These are phyloP conservation scores for Oryza rufipogon DNA, from an alignment of 176 grass and related monocot species.

Conservation along the genomic window DNA sequence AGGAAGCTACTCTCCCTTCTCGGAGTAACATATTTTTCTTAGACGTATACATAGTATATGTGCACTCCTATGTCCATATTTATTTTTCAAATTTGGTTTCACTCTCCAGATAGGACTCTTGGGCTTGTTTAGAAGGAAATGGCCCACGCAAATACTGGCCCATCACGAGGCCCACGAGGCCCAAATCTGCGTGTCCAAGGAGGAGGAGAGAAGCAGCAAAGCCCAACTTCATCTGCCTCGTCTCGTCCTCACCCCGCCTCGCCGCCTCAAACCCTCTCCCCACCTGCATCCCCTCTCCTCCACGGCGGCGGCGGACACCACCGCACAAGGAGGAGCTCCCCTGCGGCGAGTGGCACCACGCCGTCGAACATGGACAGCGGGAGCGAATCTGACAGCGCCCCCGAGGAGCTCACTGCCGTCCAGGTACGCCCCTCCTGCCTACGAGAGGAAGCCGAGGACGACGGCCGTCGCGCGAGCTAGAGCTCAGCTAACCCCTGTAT, in stretches of 20 bases:
- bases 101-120: too few relatives aligned
- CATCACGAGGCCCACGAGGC: not conserved
- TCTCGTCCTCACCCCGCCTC: not conserved
- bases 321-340: not conserved
- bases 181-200: not conserved
- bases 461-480: not conserved
- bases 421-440: slow-evolving; percentile 33
- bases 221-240: not conserved
- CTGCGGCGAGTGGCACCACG: not conserved
- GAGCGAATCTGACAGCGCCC: slow-evolving; percentile 50
- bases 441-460: too few relatives aligned
- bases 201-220: too few relatives aligned
- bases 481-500: not conserved
- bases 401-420: slow-evolving; percentile 61
- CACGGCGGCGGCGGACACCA: not conserved
- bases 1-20: too few relatives aligned
- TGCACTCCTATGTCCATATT: not conserved
- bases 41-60: too few relatives aligned
- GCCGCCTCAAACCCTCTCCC: slow-evolving; percentile 12
- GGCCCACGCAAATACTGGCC: too few relatives aligned
- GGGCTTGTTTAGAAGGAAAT: too few relatives aligned
- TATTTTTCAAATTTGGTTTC: too few relatives aligned
- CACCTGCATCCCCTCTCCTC: not conserved
- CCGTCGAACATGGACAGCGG: slow-evolving; percentile 45
- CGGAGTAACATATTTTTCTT: too few relatives aligned